These are phyloP conservation scores for Aurantiochytrium sp. DNA, from an alignment of 108 stramenopile species.

Conservation along the genomic window DNA sequence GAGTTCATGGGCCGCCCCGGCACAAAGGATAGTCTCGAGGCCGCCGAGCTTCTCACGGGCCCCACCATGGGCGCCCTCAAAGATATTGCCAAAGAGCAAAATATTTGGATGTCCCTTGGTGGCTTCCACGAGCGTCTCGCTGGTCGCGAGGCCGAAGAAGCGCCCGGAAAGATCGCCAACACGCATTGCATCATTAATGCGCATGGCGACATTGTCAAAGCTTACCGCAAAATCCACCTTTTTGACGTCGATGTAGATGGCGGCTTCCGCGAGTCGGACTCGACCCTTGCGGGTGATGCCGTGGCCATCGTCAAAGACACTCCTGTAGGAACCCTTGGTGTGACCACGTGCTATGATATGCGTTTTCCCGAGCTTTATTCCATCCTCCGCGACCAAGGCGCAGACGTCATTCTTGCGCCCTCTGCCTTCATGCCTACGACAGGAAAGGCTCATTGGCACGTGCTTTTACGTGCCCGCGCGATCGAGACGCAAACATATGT, in stretches of 20 bases:
- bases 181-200: constrained; percentile 81
- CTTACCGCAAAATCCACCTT: constrained; percentile 86
- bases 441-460: constrained; percentile 93
- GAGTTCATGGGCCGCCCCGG: constrained; percentile 33
- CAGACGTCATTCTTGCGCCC: constrained; percentile 74
- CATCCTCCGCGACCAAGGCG: constrained; percentile 52
- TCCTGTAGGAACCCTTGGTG: constrained; percentile 72
- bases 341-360: constrained; percentile 88
- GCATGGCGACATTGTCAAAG: constrained; percentile 44
- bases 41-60: constrained; percentile 20
- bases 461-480: constrained; percentile 74
- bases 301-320: constrained; percentile 63
- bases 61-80: constrained; percentile 27
- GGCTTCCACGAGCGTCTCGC: constrained; percentile 38
- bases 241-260: constrained; percentile 67
- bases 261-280: constrained; percentile 60
- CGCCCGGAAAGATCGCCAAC: constrained; percentile 65
- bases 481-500: constrained; percentile 91
- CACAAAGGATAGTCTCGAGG: constrained; percentile 15
- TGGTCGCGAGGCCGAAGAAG: neutral
- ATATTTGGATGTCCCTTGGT: constrained; percentile 42
- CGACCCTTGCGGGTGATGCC: constrained; percentile 67
- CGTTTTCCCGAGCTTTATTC: constrained; percentile 84
- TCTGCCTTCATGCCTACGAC: constrained; percentile 90
- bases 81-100: constrained; percentile 22